Evolutionary conservation across 2,329 filamentous ascomycete species (phyloP).

Genomic region (Trichoderma sp.): DNA sequence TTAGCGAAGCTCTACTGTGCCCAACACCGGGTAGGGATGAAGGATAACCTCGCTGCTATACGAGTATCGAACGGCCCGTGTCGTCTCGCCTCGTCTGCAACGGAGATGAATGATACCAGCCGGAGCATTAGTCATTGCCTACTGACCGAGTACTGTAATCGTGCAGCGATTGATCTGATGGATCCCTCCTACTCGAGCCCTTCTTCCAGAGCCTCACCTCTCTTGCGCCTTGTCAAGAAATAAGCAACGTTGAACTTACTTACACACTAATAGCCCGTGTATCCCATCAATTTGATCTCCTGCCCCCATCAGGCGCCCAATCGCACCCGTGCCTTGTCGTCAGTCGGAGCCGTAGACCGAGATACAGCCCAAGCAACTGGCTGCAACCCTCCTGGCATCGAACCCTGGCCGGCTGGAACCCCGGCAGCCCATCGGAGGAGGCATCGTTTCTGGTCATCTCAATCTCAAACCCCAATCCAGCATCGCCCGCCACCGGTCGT

Average conservation of each 20-base stretch:
- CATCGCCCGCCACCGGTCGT: neutral
- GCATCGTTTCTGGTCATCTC: neutral
- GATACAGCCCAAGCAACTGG: conserved; percentile 8
- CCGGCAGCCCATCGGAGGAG: neutral
- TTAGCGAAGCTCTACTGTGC: neutral
- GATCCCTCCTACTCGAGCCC: neutral
- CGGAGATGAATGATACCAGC: neutral
- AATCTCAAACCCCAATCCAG: neutral
- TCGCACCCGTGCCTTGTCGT: neutral
- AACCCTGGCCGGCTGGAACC: conserved; percentile 14
- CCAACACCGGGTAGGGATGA: neutral
- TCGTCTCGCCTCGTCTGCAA: neutral
- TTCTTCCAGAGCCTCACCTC: neutral
- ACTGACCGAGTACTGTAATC: neutral
- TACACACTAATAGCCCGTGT: neutral
- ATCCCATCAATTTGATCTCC: neutral
- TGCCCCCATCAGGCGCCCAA: neutral
- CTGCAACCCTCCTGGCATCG: conserved; percentile 4
- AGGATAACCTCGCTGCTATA: neutral
- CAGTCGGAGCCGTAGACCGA: neutral
- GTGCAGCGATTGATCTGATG: too few relatives aligned
- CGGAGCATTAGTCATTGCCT: neutral
- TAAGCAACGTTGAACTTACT: neutral
- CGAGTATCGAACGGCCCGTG: neutral
- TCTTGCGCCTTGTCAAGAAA: neutral